Conservation (phyloP, 345 rosid genomes). For the Rhodamnia rubescens region DNA sequence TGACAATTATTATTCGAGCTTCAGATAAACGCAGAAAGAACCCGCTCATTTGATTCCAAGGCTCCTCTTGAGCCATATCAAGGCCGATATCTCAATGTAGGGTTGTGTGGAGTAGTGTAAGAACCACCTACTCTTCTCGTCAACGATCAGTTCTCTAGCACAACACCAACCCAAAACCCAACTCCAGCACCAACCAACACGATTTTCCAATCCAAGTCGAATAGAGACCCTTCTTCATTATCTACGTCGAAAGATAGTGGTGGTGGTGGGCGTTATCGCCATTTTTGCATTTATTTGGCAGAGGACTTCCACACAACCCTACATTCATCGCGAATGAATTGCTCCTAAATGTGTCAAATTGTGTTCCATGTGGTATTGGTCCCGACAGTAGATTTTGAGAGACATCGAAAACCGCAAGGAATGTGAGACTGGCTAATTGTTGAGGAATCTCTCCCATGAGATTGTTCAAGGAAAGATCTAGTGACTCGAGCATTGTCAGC, state of each 20-base stretch:
- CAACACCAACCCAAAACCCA: neutral
- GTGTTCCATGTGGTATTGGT: neutral
- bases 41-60: too few relatives aligned
- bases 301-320: neutral
- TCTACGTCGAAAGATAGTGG: neutral
- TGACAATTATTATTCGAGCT: too few relatives aligned
- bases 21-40: too few relatives aligned
- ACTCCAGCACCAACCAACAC: neutral
- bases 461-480: neutral
- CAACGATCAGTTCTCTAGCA: neutral
- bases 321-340: neutral
- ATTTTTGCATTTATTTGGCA: neutral
- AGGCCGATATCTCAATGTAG: neutral
- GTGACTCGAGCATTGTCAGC: neutral
- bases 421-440: neutral
- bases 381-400: neutral
- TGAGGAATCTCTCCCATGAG: neutral
- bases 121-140: neutral
- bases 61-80: too few relatives aligned
- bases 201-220: neutral
- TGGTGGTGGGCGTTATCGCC: neutral
- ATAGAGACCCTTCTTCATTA: neutral
- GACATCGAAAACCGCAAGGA: neutral
- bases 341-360: neutral
- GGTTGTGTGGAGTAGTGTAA: neutral